Base-by-base conservation (phyloP, 768 basidiomycete species). In the Suillus americanus region DNA sequence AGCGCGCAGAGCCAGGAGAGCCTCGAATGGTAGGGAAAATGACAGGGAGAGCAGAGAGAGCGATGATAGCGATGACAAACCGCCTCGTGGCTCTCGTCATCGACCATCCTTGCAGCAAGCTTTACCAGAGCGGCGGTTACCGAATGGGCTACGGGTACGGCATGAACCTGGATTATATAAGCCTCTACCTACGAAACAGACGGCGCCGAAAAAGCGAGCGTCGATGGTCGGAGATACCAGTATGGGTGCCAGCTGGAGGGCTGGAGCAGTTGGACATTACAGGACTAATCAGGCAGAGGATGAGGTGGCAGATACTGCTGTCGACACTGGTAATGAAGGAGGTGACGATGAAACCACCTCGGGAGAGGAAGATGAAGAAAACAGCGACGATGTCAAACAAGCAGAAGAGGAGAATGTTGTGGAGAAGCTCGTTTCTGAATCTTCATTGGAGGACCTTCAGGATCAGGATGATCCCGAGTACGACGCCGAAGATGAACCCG, bases 161-260 rank as follows among this genome's bases (percentile, higher is more conserved):
- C 68, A 69, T 16, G 69, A 66, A 51, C 53, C 51, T 28, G 62
- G 56, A 3, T 66, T 65, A 18, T 63, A 75, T 66, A 65, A 45
- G 23, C 75, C 74, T 2, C 74, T 74, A 0, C 67, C 68, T 66
- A 75, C 69, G 41, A 75, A 71, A 46, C 67, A 67, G 43, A 72
- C 74, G 20, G 72, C 74, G 30, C 50, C 64, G 55, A 75, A 72
- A 68, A 77, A 69, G 37, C 68, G 66, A 37, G 35, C 43, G 2
- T 50, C 18, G 33, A 53, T 37, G 35, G 48, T n/a, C 1, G 61
- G 3, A 63, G 10, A 13, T 25, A 33, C 3, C 35, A 51, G 38
- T n/a, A 38, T 57, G 56, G 23, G 25, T 18, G 16, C 9, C 5
- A 40, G 23, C 33, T 23, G 55, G 55, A 13, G 23, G 16, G 20